Conservation (phyloP, 2,329 filamentous ascomycete genomes). For the Botrytis elliptica region DNA sequence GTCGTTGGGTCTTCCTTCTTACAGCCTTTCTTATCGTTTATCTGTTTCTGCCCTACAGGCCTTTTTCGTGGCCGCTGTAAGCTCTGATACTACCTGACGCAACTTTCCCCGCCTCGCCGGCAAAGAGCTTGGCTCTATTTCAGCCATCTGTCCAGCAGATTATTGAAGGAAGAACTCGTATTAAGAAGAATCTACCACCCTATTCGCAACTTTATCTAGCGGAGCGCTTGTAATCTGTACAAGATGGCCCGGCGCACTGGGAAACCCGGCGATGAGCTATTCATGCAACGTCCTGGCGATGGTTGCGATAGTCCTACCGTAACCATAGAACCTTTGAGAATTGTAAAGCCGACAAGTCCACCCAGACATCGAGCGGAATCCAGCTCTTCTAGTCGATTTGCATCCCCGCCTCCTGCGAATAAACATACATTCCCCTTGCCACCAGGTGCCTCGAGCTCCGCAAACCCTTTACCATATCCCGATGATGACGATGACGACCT, state of each 20-base stretch:
- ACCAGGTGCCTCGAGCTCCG: slow-evolving; percentile 69
- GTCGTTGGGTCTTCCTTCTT: not conserved
- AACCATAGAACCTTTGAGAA: slow-evolving; percentile 73
- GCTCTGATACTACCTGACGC: slow-evolving; percentile 11
- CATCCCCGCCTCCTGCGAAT: slow-evolving; percentile 49
- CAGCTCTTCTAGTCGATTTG: slow-evolving; percentile 43
- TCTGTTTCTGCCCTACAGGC: slow-evolving; percentile 12
- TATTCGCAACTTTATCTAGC: slow-evolving; percentile 30
- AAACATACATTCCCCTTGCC: slow-evolving; percentile 63
- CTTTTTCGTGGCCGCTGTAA: slow-evolving; percentile 11
- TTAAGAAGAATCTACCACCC: slow-evolving; percentile 36
- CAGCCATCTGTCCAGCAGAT: not conserved
- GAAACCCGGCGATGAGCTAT: slow-evolving; percentile 78
- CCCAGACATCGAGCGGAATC: slow-evolving; percentile 44
- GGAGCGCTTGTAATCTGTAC: slow-evolving; percentile 28
- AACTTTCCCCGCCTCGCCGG: slow-evolving; percentile 22
- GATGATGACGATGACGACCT: slow-evolving; percentile 59
- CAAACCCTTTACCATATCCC: slow-evolving; percentile 68
- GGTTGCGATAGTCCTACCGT: slow-evolving; percentile 65
- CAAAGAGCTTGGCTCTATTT: slow-evolving; percentile 4
- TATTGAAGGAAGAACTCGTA: slow-evolving; percentile 28
- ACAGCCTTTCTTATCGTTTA: slow-evolving; percentile 19
- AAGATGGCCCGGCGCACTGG: slow-evolving; percentile 50
- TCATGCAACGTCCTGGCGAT: slow-evolving; percentile 55
- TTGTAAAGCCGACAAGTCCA: slow-evolving; percentile 74